Conservation (phyloP, 2,329 filamentous ascomycete species). For the Rachicladosporium sp. region DNA sequence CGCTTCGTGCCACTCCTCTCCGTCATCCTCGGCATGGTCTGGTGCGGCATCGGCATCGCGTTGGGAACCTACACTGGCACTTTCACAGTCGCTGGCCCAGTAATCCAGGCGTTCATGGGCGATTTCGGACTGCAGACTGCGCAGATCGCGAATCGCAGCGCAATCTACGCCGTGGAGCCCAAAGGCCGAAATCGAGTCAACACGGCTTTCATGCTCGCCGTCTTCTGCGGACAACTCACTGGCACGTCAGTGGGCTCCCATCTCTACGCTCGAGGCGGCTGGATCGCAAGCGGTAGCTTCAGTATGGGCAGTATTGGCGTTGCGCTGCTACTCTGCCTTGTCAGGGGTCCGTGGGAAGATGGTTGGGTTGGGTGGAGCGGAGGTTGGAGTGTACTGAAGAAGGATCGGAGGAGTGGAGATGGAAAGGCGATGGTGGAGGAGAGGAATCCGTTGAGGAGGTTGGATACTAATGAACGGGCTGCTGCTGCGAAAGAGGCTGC, state of each 20-base stretch:
- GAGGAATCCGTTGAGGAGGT: slow-evolving; percentile 7
- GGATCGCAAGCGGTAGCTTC: slow-evolving; percentile 44
- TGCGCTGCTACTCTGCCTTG: slow-evolving; percentile 31
- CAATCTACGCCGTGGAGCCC: slow-evolving; percentile 60
- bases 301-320: slow-evolving; percentile 43
- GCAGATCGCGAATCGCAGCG: slow-evolving; percentile 60
- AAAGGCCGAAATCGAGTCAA: slow-evolving; percentile 64
- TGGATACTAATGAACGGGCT: slow-evolving; percentile 13
- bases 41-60: slow-evolving; percentile 49
- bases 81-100: slow-evolving; percentile 55
- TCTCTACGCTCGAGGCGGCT: slow-evolving; percentile 44
- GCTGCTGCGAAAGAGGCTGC: slow-evolving; percentile 15
- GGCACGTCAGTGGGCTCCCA: slow-evolving; percentile 45
- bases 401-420: slow-evolving; percentile 26
- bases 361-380: slow-evolving; percentile 51
- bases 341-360: slow-evolving; percentile 43
- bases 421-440: slow-evolving; percentile 21
- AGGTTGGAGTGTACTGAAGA: slow-evolving; percentile 40
- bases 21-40: slow-evolving; percentile 48
- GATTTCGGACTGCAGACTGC: slow-evolving; percentile 63
- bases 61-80: slow-evolving; percentile 58
- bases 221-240: slow-evolving; percentile 63
- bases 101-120: slow-evolving; percentile 57
- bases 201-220: slow-evolving; percentile 68
- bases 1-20: slow-evolving; percentile 55